Conservation (phyloP, 441 rosid genomes). For the Erodium moschatum region DNA sequence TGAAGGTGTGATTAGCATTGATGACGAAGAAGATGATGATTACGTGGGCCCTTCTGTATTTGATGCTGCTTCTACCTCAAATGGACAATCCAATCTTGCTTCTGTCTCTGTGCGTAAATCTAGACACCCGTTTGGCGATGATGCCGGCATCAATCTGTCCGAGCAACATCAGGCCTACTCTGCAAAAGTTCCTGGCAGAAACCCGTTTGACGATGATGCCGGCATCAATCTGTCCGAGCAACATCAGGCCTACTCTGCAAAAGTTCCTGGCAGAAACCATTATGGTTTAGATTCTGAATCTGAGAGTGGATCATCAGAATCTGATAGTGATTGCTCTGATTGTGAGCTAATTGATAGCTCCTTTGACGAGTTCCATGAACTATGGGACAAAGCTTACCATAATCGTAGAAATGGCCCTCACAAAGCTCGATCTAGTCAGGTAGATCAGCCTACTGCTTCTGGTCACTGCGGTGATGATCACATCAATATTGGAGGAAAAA, state of each 20-base stretch:
- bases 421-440: background rate
- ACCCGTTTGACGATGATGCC: background rate
- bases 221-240: too few relatives aligned
- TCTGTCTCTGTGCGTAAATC: too few relatives aligned
- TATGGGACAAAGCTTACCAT: background rate
- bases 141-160: too few relatives aligned
- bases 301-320: slow-evolving; percentile 1
- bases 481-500: background rate
- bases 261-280: background rate
- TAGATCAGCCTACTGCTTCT: background rate
- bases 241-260: too few relatives aligned
- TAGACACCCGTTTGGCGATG: too few relatives aligned
- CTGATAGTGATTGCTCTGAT: slow-evolving; percentile 1
- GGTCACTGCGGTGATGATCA: background rate
- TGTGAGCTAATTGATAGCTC: slow-evolving; percentile 5
- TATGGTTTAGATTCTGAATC: background rate
- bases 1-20: background rate
- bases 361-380: background rate
- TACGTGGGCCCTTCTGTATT: background rate
- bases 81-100: too few relatives aligned
- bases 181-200: background rate
- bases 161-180: too few relatives aligned
- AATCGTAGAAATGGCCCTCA: background rate
- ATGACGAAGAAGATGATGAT: background rate
- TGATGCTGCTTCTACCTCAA: too few relatives aligned